These are phyloP conservation scores for Daldinia bambusicola DNA, from an alignment of 495 filamentous ascomycete genomes.

Conservation along the genomic window DNA sequence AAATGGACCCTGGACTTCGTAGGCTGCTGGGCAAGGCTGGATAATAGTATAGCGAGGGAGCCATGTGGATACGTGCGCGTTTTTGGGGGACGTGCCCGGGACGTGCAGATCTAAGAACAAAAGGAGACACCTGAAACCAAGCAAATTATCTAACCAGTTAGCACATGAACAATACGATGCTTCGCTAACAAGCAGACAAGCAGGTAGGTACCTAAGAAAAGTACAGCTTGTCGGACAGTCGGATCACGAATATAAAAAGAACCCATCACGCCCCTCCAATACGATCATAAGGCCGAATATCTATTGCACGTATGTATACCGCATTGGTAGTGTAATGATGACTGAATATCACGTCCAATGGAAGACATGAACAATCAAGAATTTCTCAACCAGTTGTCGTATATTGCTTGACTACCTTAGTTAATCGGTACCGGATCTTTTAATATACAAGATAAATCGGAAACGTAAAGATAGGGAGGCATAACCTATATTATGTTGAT, in stretches of 20 bases:
- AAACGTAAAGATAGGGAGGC: too few species aligned
- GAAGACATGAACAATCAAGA: too few species aligned
- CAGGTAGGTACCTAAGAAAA: background rate
- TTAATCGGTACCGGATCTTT: too few species aligned
- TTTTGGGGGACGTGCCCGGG: constrained; percentile 19
- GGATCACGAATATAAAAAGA: background rate
- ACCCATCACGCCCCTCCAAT: background rate
- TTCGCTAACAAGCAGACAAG: background rate
- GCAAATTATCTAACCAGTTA: constrained; percentile 21
- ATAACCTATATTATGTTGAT: too few species aligned
- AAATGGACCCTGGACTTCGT: constrained; percentile 15
- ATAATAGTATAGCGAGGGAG: constrained; percentile 22
- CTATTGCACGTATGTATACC: background rate
- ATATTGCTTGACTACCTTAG: too few species aligned
- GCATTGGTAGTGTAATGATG: background rate
- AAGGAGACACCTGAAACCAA: constrained; percentile 36
- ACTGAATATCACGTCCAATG: background rate
- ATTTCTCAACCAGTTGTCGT: background rate
- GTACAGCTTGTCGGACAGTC: constrained; percentile 4
- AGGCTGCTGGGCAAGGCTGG: constrained; percentile 15
- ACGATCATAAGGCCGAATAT: background rate
- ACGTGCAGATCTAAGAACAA: constrained; percentile 29
- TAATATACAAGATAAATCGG: too few species aligned
- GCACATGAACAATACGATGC: constrained; percentile 29
- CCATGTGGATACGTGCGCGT: constrained; percentile 27